These are phyloP conservation scores for Astrephomene gubernaculifera DNA, from an alignment of 139 green algal species.

Conservation along the genomic window DNA sequence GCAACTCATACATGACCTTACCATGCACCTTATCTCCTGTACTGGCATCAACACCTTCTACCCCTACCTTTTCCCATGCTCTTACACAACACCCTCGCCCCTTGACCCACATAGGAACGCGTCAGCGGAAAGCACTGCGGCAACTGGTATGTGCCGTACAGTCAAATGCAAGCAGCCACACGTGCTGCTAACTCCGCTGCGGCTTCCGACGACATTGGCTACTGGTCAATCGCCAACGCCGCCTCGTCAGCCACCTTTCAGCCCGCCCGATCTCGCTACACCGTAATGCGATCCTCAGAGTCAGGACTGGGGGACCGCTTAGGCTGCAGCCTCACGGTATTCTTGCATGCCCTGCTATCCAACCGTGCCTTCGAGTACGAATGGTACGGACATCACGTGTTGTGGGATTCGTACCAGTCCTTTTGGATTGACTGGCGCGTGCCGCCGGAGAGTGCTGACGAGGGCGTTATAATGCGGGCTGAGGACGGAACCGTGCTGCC, in stretches of 20 bases:
- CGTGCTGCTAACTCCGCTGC: background rate
- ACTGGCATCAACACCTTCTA: too few relatives aligned
- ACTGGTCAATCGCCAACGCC: too few relatives aligned
- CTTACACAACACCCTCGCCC: too few relatives aligned
- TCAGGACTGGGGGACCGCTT: constrained; percentile 19
- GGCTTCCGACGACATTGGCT: too few relatives aligned
- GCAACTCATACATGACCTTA: too few relatives aligned
- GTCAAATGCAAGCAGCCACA: background rate
- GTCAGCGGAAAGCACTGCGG: background rate
- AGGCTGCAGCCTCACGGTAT: background rate
- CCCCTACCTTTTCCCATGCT: too few relatives aligned
- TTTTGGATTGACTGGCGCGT: constrained; percentile 8
- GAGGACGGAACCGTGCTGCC: background rate
- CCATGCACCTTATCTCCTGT: too few relatives aligned
- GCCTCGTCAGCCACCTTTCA: too few relatives aligned
- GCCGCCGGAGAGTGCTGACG: background rate
- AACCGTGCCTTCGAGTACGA: constrained; percentile 18
- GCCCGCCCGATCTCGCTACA: background rate
- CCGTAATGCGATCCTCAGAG: background rate
- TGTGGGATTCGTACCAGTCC: constrained; percentile 1
- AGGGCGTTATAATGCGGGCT: too few relatives aligned
- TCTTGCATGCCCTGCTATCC: background rate
- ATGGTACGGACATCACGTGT: constrained; percentile 1
- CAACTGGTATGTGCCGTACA: background rate
- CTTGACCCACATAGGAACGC: background rate